phyloP scores from a whole-genome alignment of 1,284 basidiomycete species.

The Rhodotorula sp. region DNA sequence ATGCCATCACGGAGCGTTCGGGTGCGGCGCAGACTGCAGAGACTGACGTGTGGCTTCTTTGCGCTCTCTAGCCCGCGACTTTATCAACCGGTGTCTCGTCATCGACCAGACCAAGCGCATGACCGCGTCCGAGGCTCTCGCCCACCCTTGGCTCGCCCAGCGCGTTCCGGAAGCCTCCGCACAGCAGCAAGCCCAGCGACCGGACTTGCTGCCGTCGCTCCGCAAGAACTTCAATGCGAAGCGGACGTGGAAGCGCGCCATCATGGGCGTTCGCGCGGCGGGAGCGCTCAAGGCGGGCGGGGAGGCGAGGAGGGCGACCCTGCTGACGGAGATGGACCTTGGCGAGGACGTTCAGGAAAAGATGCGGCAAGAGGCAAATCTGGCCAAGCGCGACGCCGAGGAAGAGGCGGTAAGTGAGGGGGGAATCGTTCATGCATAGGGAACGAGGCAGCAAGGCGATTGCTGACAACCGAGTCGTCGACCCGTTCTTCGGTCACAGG shows the following conservation, averaged over 20 bases:
- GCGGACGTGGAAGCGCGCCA: constrained; percentile 51
- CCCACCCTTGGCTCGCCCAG: constrained; percentile 71
- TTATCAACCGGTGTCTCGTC: constrained; percentile 77
- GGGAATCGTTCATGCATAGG: not conserved
- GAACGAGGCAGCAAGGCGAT: not conserved
- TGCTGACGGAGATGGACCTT: constrained; percentile 5
- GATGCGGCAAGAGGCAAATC: constrained; percentile 21
- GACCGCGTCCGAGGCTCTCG: constrained; percentile 63
- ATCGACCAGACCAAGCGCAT: constrained; percentile 74
- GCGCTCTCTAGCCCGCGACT: constrained; percentile 68
- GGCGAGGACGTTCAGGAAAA: constrained; percentile 17
- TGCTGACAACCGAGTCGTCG: not conserved
- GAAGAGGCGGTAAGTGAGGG: constrained; percentile 22
- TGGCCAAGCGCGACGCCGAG: constrained; percentile 27
- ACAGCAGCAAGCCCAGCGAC: constrained; percentile 42
- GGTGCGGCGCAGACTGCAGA: not conserved
- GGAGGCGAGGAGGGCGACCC: constrained; percentile 15
- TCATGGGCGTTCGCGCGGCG: constrained; percentile 36
- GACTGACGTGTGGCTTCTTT: constrained; percentile 58
- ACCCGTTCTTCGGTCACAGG: not conserved
- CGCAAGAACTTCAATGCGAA: constrained; percentile 84
- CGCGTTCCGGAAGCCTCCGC: constrained; percentile 44
- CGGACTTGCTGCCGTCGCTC: constrained; percentile 80
- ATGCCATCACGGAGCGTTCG: no score
- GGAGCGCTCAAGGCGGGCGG: constrained; percentile 29